Evolutionary conservation across 2,329 filamentous ascomycete genomes (phyloP).

Genomic region (Coniochaeta sp.): DNA sequence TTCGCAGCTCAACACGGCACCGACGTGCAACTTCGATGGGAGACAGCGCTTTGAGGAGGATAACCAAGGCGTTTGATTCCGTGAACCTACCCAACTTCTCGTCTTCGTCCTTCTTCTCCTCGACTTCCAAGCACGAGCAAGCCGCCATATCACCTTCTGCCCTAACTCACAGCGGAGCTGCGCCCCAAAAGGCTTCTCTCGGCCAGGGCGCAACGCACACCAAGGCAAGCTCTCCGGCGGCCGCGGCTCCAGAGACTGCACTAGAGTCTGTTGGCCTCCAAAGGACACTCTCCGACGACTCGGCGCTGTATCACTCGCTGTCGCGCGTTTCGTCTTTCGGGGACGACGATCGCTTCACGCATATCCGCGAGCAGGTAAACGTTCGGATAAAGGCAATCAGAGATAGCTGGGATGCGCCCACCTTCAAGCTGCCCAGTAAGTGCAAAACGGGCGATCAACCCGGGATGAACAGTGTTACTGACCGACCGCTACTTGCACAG

Average conservation of each 20-base stretch:
- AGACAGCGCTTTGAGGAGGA: slow-evolving; percentile 47
- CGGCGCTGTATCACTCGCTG: slow-evolving; percentile 65
- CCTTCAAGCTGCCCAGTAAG: slow-evolving; percentile 55
- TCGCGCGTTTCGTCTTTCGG: slow-evolving; percentile 78
- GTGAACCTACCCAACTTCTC: slow-evolving; percentile 38
- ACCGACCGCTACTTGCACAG: slow-evolving; percentile 12
- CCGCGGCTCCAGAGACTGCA: slow-evolving; percentile 16
- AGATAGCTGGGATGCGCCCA: slow-evolving; percentile 76
- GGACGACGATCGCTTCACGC: slow-evolving; percentile 72
- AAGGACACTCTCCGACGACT: slow-evolving; percentile 68
- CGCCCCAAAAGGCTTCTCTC: background rate
- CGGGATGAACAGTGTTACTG: background rate
- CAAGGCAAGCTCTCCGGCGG: background rate
- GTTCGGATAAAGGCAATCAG: slow-evolving; percentile 83
- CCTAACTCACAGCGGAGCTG: background rate
- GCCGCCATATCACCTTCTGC: background rate
- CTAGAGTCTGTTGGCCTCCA: slow-evolving; percentile 34
- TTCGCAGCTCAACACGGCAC: slow-evolving; percentile 34
- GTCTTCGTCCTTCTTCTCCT: slow-evolving; percentile 32
- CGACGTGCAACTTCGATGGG: slow-evolving; percentile 47
- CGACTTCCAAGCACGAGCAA: slow-evolving; percentile 8
- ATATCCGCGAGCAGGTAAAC: slow-evolving; percentile 80
- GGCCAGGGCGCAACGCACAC: background rate
- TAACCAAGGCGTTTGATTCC: slow-evolving; percentile 51
- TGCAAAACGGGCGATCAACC: background rate